Base-by-base conservation (phyloP, 305 asterid species). In the Fraxinus dipetala region DNA sequence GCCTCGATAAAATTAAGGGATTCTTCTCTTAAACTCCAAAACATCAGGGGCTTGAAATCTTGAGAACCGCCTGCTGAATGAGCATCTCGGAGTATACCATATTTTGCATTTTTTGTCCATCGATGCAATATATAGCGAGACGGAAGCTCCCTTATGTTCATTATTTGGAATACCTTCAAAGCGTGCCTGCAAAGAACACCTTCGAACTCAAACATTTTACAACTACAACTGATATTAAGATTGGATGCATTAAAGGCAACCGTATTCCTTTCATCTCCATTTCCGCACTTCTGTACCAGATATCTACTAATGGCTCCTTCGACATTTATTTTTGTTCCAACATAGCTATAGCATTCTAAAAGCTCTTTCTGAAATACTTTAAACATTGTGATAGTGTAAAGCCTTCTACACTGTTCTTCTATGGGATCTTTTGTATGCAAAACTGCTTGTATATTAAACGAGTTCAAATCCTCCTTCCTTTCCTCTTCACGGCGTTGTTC, bases 11-110 rank as follows among this genome's bases (percentile, higher is more conserved):
- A 95, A 81, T 90, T 92, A 61, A 83, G 85, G 6, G 99, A 92
- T 89, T 95, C 99, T 87, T 96, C 98, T 54, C 99, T 86, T 78
- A 96, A 85, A 86, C 98, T 93, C 99, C 99, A 96, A 83, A 87
- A 0, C 99, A 96, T 94, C 91, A 94, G 80, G 16, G 96, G 91
- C 90, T 88, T 93, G 54, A 87, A 87, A 84, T 96, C 95, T 78
- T 89, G 94, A 18, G 88, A 76, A 0, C 94, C 89, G 30, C 98
- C 97, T 5, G 85, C 92, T 1, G 99, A 92, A 34, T 93, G 98
- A 0, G 85, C 84, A 70, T 96, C 99, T 45, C 97, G 89, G 4
- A 92, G 87, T 56, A 93, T 87, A 10, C 99, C 98, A 34, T 79
- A 90, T 75, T 90, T 94, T 8, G 99, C 98, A 8, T 83, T 90